Percentiles rank a stretch among this genome's conserved stretches.
phyloP scores from a whole-genome alignment of 805 yeast genomes.

The Schwanniomyces pseudopolymorphus region DNA sequence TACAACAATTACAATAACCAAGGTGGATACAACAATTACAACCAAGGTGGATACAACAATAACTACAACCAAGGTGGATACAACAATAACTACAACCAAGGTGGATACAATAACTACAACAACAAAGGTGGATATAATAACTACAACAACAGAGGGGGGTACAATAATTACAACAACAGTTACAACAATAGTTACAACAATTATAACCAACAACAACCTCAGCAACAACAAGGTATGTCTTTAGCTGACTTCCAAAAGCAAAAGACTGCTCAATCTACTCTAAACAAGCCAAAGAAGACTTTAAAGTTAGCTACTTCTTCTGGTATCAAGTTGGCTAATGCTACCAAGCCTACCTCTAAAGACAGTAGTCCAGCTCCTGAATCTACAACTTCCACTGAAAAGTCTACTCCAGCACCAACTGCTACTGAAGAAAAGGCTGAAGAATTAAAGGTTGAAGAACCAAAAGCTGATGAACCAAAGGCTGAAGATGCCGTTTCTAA shows the following conservation, averaged over 20 bases:
- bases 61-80: conserved; percentile 22
- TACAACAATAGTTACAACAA: conserved; percentile 10
- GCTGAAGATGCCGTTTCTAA: conserved; percentile 7
- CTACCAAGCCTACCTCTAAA: conserved; percentile 39
- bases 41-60: conserved; percentile 24
- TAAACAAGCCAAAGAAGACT: conserved; percentile 60
- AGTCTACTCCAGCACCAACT: conserved; percentile 16
- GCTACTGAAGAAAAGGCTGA: conserved; percentile 7
- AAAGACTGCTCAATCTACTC: conserved; percentile 44
- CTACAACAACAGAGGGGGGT: conserved; percentile 11
- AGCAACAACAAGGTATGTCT: conserved; percentile 49
- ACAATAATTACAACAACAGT: conserved; percentile 17
- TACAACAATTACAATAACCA: conserved; percentile 16
- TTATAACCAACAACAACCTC: conserved; percentile 23
- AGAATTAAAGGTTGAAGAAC: conserved; percentile 8
- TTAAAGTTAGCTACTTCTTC: conserved; percentile 66
- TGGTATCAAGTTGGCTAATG: conserved; percentile 61
- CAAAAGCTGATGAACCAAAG: conserved; percentile 11
- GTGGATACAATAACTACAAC: conserved; percentile 16
- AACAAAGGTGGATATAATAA: conserved; percentile 15
- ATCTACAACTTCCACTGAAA: conserved; percentile 13
- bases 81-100: conserved; percentile 16
- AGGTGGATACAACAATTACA: conserved; percentile 12
- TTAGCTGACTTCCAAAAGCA: conserved; percentile 81
- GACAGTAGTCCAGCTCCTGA: conserved; percentile 21